Evolutionary conservation across 2,329 filamentous ascomycete genomes (phyloP).

Genomic region (Clathrospora elynae): DNA sequence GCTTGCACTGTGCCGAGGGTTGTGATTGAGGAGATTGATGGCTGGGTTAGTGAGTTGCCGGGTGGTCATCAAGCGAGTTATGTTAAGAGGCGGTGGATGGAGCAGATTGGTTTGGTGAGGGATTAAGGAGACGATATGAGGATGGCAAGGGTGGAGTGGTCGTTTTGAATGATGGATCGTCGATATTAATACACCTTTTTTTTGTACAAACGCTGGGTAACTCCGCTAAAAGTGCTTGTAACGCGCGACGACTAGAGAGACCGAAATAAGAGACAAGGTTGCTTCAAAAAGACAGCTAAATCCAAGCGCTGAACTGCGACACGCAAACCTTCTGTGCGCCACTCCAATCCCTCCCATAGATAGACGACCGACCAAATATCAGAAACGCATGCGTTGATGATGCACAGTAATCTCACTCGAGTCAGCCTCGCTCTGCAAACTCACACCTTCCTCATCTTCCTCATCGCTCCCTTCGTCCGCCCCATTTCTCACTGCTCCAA

Average conservation of each 20-base stretch:
- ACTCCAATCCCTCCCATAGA: neutral
- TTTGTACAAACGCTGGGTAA: neutral
- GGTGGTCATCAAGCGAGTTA: constrained; percentile 25
- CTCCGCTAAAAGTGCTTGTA: no score
- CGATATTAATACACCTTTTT: neutral
- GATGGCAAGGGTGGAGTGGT: no score
- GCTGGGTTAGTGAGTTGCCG: constrained; percentile 25
- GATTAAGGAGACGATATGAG: neutral
- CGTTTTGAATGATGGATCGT: no score
- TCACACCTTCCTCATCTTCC: neutral
- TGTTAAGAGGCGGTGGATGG: constrained; percentile 19
- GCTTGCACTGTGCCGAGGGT: constrained; percentile 55
- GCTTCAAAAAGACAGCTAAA: no score
- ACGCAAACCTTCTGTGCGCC: neutral
- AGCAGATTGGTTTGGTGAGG: neutral
- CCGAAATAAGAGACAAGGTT: no score
- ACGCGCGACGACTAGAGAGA: no score
- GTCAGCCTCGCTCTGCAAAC: constrained; percentile 2
- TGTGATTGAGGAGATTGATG: constrained; percentile 57
- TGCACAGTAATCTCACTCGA: constrained; percentile 4
- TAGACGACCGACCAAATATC: neutral
- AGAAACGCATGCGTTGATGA: neutral
- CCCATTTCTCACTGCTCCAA: neutral
- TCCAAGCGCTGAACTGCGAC: no score
- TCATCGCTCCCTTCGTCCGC: neutral